phyloP scores from a whole-genome alignment of 164 flowering plant genomes.

The Dillenia suffruticosa region DNA sequence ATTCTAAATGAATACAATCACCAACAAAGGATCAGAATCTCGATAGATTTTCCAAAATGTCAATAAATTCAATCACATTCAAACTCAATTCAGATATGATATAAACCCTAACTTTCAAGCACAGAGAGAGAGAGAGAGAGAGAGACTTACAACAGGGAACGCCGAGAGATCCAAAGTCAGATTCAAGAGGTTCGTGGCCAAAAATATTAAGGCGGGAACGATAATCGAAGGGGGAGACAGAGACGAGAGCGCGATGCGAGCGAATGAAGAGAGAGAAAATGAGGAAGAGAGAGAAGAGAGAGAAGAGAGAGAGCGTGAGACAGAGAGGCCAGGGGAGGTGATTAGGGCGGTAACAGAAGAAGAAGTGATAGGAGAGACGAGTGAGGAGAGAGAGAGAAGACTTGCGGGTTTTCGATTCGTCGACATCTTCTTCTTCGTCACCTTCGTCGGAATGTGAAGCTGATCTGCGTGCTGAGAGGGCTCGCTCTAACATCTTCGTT shows the following conservation, averaged over 20 bases:
- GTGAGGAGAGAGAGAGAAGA: neutral
- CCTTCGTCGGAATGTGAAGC: conserved; percentile 26
- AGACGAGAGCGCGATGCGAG: conserved; percentile 42
- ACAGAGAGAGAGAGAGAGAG: neutral
- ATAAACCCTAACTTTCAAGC: neutral
- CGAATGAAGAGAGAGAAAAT: conserved; percentile 29
- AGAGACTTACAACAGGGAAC: conserved; percentile 93
- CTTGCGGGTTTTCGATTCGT: conserved; percentile 76
- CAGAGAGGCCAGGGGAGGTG: conserved; percentile 27
- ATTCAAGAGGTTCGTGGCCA: conserved; percentile 65
- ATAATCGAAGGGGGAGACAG: conserved; percentile 43
- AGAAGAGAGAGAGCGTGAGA: conserved; percentile 23
- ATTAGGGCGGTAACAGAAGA: conserved; percentile 26
- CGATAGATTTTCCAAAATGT: too few species aligned
- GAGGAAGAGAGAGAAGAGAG: conserved; percentile 22
- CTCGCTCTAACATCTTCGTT: conserved; percentile 45
- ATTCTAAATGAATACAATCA: too few species aligned
- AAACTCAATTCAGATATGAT: neutral
- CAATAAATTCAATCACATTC: too few species aligned
- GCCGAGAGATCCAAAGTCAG: conserved; percentile 89
- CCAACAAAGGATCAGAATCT: too few species aligned
- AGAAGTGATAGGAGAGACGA: conserved; percentile 5
- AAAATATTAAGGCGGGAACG: conserved; percentile 42
- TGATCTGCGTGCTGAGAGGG: conserved; percentile 51
- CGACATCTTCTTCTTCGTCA: conserved; percentile 25